These are phyloP conservation scores for Diaporthe sp. DNA, from an alignment of 2,329 filamentous ascomycete species.

Conservation along the genomic window DNA sequence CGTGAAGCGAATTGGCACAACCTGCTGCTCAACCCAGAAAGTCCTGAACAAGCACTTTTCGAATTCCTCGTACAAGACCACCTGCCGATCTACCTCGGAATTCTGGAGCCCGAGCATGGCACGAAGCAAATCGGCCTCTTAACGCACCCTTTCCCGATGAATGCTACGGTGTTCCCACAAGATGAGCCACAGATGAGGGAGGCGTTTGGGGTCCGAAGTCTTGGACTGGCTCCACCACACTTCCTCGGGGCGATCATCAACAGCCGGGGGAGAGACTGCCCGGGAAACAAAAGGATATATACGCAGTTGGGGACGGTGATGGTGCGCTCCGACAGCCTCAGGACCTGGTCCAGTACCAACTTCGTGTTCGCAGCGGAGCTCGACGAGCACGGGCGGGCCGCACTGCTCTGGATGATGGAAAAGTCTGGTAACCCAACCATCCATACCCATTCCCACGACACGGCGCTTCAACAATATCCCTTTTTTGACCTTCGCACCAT, in stretches of 20 bases:
- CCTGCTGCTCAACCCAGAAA: not conserved
- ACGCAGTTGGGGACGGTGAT: conserved; percentile 1
- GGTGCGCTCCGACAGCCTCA: not conserved
- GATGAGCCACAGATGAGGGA: not conserved
- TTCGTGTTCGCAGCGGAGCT: not conserved
- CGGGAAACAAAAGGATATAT: not conserved
- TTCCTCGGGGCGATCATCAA: not conserved
- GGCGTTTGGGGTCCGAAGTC: not conserved
- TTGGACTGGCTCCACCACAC: not conserved
- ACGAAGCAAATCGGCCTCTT: not conserved
- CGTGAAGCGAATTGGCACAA: not conserved
- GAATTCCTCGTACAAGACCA: not conserved
- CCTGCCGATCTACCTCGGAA: not conserved
- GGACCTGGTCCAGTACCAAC: not conserved
- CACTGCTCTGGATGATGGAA: not conserved
- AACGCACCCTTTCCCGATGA: not conserved
- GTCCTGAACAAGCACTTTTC: not conserved
- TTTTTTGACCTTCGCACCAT: not conserved
- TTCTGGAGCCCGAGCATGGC: not conserved
- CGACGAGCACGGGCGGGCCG: not conserved
- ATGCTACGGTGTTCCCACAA: not conserved
- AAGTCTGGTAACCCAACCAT: no score
- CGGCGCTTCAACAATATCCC: not conserved
- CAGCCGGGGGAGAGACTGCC: not conserved
- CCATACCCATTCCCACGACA: no score